phyloP scores from a whole-genome alignment of 2,329 filamentous ascomycete genomes.

The Lomentospora prolificans region DNA sequence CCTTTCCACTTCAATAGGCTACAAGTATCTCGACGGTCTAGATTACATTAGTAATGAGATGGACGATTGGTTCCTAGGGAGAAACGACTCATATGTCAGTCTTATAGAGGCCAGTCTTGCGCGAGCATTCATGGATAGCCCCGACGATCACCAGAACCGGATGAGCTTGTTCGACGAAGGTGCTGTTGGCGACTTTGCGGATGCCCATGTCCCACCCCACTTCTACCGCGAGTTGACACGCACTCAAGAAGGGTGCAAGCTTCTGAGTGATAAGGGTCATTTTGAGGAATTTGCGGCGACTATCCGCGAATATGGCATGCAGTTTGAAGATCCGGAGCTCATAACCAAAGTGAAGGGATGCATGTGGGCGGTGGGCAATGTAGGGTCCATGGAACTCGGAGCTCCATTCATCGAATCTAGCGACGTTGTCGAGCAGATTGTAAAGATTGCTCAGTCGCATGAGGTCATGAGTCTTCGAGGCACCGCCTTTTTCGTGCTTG shows the following conservation, averaged over 20 bases:
- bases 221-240: slow-evolving; percentile 94
- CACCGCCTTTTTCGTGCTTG: slow-evolving; percentile 92
- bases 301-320: slow-evolving; percentile 78
- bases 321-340: slow-evolving; percentile 73
- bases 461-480: slow-evolving; percentile 88
- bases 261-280: slow-evolving; percentile 86
- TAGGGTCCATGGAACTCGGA: slow-evolving; percentile 95
- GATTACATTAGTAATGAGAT: slow-evolving; percentile 99
- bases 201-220: slow-evolving; percentile 76
- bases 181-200: slow-evolving; percentile 39
- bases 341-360: slow-evolving; percentile 94
- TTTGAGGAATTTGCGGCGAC: slow-evolving; percentile 89
- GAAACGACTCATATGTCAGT: slow-evolving; percentile 91
- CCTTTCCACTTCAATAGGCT: slow-evolving; percentile 89
- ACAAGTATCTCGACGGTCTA: slow-evolving; percentile 90
- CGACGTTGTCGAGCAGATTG: slow-evolving; percentile 78
- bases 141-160: slow-evolving; percentile 46
- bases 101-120: slow-evolving; percentile 94
- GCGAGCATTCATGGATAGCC: slow-evolving; percentile 64
- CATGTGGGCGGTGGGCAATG: slow-evolving; percentile 95
- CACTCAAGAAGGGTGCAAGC: slow-evolving; percentile 81
- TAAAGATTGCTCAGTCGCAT: slow-evolving; percentile 78
- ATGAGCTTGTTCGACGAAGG: slow-evolving; percentile 50
- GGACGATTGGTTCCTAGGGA: slow-evolving; percentile 98
- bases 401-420: slow-evolving; percentile 86